Base-by-base conservation (phyloP, 805 yeast species). In the Monosporozyma solicola region DNA sequence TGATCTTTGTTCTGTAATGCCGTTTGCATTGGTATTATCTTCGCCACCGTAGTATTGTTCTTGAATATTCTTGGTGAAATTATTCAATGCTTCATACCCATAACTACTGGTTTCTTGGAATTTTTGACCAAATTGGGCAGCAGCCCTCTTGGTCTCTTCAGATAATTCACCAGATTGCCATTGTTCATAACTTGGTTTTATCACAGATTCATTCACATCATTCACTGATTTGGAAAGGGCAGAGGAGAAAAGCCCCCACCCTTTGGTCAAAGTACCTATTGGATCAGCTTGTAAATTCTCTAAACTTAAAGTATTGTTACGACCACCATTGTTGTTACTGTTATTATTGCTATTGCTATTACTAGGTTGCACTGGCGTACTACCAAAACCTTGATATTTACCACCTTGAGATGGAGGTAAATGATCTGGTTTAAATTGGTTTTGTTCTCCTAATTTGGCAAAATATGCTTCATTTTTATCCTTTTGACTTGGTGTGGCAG, bases 351-450 rank as follows among this genome's bases (percentile, higher is more conserved):
- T 45, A 20, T 37, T 22, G 13, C 48, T 53, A 51, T 54, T 55
- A 54, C 57, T 47, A 41, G 59, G 43, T 48, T 60, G 64, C 10
- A 59, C 59, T 3, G 91, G 88, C 0, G 89, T 79, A 60, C 83
- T 87, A 39, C 98, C 98, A 72, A 92, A 91, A 1, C 98, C 98
- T 56, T 81, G 83, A 66, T 83, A 91, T 66, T 83, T 86, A 50
- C 97, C 98, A 56, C 98, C 98, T 71, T 91, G 89, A 11, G 92
- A 85, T 31, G 98, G 98, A 2, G 92, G 95, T 50, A 89, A 66
- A 67, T 85, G 73, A 1, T 79, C 88, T 2, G 97, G 87, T 67
- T 95, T 80, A 20, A 74, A 55, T 7, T 82, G 83, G 69, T 91
- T 91, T 52, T 75, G 74, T 20, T 80, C 76, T 15, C 97, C 97